Evolutionary conservation across 2,329 filamentous ascomycete species (phyloP).

Genomic region (Pezicula radicicola): DNA sequence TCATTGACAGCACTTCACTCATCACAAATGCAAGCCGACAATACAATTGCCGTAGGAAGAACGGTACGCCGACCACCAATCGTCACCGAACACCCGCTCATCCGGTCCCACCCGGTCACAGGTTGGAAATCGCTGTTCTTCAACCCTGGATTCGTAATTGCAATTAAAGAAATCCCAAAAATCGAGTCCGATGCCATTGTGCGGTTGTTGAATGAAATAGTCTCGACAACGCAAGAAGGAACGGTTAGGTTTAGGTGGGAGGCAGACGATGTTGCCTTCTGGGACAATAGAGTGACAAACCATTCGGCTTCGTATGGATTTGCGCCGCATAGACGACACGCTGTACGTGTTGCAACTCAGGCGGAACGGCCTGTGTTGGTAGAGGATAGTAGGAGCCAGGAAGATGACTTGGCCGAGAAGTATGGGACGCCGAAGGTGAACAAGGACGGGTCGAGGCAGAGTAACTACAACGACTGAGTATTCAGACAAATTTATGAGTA

Average conservation of each 20-base stretch:
- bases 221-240: slow-evolving; percentile 60
- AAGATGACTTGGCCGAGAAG: slow-evolving; percentile 45
- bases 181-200: slow-evolving; percentile 51
- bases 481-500: neutral
- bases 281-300: slow-evolving; percentile 60
- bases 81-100: slow-evolving; percentile 51
- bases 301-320: slow-evolving; percentile 56
- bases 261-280: slow-evolving; percentile 63
- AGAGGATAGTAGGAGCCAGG: slow-evolving; percentile 42
- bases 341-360: slow-evolving; percentile 32
- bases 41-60: slow-evolving; percentile 45
- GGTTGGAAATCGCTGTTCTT: slow-evolving; percentile 60
- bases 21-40: slow-evolving; percentile 50
- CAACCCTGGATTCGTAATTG: slow-evolving; percentile 55
- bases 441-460: slow-evolving; percentile 52
- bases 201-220: slow-evolving; percentile 48
- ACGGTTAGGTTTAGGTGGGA: slow-evolving; percentile 66
- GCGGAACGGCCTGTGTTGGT: slow-evolving; percentile 28
- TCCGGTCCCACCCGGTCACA: slow-evolving; percentile 58
- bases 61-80: slow-evolving; percentile 49
- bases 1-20: slow-evolving; percentile 53
- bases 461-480: slow-evolving; percentile 53
- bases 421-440: slow-evolving; percentile 48
- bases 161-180: slow-evolving; percentile 56
- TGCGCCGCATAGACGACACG: slow-evolving; percentile 52